Evolutionary conservation across 2,329 filamentous ascomycete species (phyloP).

Genomic region (Aspergillus ibericus): DNA sequence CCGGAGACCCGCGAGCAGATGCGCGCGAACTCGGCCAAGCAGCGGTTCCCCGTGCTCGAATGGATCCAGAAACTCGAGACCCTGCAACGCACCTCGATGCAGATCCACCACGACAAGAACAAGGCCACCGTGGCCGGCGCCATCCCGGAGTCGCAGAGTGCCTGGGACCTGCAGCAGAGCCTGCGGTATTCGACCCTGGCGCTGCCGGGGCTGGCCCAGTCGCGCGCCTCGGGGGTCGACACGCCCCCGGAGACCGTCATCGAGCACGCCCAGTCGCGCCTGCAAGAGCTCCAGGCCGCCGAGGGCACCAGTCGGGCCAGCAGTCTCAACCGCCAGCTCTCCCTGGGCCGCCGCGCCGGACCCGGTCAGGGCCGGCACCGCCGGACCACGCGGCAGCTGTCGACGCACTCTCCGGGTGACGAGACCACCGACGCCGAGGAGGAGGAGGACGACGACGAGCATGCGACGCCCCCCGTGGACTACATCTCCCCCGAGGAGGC

Average conservation of each 20-base stretch:
- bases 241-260: not conserved
- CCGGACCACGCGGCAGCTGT: not conserved
- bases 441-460: not conserved
- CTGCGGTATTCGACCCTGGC: slow-evolving; percentile 30
- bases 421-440: not conserved
- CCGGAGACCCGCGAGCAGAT: slow-evolving; percentile 57
- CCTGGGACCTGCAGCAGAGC: not conserved
- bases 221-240: slow-evolving; percentile 14
- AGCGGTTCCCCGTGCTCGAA: slow-evolving; percentile 65
- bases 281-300: slow-evolving; percentile 27
- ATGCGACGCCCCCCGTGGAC: not conserved
- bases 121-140: slow-evolving; percentile 19
- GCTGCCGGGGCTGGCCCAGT: slow-evolving; percentile 26
- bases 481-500: slow-evolving; percentile 12
- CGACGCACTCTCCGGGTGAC: not conserved
- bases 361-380: slow-evolving; percentile 31
- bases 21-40: slow-evolving; percentile 63
- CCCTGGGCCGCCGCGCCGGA: slow-evolving; percentile 39
- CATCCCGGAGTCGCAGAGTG: not conserved
- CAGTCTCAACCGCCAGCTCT: slow-evolving; percentile 34
- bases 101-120: slow-evolving; percentile 50
- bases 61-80: slow-evolving; percentile 65
- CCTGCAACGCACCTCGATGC: slow-evolving; percentile 60
- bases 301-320: slow-evolving; percentile 23
- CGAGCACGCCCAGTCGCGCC: not conserved